A percentile compares a stretch with the other conserved stretches of the same genome.
Evolutionary conservation across 192 early-diverging fungal genomes (phyloP).

Genomic region (Linnemannia exigua): DNA sequence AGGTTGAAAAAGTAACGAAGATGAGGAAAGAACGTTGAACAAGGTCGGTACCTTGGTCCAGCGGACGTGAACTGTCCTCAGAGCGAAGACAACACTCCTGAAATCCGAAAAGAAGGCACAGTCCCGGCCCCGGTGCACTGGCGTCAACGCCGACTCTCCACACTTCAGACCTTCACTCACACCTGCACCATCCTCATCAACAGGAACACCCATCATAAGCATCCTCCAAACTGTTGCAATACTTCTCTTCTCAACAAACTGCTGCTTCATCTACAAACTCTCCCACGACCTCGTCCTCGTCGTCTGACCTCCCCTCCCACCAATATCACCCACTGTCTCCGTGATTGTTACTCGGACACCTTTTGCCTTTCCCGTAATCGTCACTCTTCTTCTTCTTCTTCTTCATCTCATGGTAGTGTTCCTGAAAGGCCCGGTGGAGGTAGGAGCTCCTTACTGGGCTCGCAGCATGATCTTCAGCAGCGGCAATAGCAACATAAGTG

Average conservation of each 20-base stretch:
- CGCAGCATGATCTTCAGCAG: not conserved
- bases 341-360: slow-evolving; percentile 31
- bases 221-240: not conserved
- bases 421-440: not conserved
- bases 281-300: slow-evolving; percentile 40
- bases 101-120: too few species aligned
- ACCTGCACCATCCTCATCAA: not conserved
- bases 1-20: too few species aligned
- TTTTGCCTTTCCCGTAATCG: not conserved
- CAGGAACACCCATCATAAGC: not conserved
- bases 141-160: not conserved
- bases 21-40: too few species aligned
- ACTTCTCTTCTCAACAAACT: slow-evolving; percentile 26
- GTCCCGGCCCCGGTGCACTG: too few species aligned
- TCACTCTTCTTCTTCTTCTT: too few species aligned
- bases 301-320: slow-evolving; percentile 35
- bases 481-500: not conserved
- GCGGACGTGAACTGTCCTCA: too few species aligned
- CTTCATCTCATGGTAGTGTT: not conserved
- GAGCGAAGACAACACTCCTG: too few species aligned
- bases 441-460: not conserved
- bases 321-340: slow-evolving; percentile 8
- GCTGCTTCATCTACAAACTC: slow-evolving; percentile 35
- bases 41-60: too few species aligned
- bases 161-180: not conserved